Evolutionary conservation across 768 basidiomycete species (phyloP), one percentile per base, ranked within the genome.

Genomic region (Mrakia frigida): DNA sequence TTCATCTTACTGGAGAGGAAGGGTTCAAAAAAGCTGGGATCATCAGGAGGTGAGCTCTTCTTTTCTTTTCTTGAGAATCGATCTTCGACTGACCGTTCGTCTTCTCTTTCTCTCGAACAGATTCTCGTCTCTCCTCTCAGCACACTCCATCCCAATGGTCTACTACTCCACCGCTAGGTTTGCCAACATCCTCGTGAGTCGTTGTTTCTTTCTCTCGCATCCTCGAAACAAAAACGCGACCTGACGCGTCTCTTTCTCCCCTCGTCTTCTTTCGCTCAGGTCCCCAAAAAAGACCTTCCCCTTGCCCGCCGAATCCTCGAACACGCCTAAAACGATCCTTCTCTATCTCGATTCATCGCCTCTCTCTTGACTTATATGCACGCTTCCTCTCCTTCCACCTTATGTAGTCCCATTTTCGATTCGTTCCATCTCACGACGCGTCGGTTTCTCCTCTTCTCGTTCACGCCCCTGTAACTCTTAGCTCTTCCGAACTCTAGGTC

Each of bases 111-210:
- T 68, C 65, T 39, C 37, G 21, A 39, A 14, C 23, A 68, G 65
- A 41, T 68, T 25, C 39, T 43, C 65, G 3, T 39, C 33, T 23
- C 65, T 68, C 35, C 65, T 68, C 65, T 68, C 65, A 37, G 65
- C 18, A 6, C 16, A 41, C 65, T 23, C 4, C 23, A 68, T 68
- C 37, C 35, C 65, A 18, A 68, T 68, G 65, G 65, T 43, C 39
- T 68, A 68, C 35, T 39, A 43, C 65, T 68, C 65, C 35, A 68
- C 65, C 35, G 65, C 37, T 18, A 39, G 35, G 65, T 68, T 68
- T 25, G 65, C 65, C 35, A 68, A 68, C 65, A 68, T 68, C 39
- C 37, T 68, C 16, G 63, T 67, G 63, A 39, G 63, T 35, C 28
- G 31, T 23, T 35, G 16, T 37, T 21, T 10, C 23, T 25, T 18